A percentile compares a stretch with the other conserved stretches of the same genome.
Conservation (phyloP, 2,329 filamentous ascomycete species). For the Ophiostoma tasmaniense region DNA sequence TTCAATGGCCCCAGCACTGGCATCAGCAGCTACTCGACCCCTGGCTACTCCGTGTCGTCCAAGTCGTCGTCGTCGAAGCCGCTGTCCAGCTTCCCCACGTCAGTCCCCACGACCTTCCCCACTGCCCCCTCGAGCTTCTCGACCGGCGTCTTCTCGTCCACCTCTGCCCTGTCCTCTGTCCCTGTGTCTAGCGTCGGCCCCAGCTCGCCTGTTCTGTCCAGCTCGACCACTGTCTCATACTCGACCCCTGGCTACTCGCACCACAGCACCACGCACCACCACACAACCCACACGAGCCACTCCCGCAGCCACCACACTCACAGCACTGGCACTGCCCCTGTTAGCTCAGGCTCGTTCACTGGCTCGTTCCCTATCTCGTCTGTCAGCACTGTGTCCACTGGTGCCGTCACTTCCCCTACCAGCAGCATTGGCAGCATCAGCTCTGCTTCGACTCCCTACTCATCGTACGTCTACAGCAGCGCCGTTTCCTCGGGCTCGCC, state of each 20-base stretch:
- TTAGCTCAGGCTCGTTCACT: not conserved
- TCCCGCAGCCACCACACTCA: not conserved
- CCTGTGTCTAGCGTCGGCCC: not conserved
- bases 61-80: not conserved
- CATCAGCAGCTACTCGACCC: conserved; percentile 10
- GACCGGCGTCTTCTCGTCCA: not conserved
- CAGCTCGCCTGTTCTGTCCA: not conserved
- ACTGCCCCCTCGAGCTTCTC: not conserved
- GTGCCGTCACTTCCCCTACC: not conserved
- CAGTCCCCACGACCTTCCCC: not conserved
- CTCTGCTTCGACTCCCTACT: not conserved
- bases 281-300: not conserved
- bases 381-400: not conserved
- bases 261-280: not conserved
- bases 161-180: not conserved
- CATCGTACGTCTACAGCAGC: conserved; percentile 2
- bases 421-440: not conserved
- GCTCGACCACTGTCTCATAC: not conserved
- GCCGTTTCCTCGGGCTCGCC: not conserved
- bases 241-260: conserved; percentile 1
- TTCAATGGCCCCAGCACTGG: not conserved
- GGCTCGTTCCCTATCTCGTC: conserved; percentile 6
- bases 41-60: conserved; percentile 10
- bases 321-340: not conserved
- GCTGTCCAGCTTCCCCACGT: not conserved